These are phyloP conservation scores for Rubia peregrina DNA, from an alignment of 305 asterid genomes.

Conservation along the genomic window DNA sequence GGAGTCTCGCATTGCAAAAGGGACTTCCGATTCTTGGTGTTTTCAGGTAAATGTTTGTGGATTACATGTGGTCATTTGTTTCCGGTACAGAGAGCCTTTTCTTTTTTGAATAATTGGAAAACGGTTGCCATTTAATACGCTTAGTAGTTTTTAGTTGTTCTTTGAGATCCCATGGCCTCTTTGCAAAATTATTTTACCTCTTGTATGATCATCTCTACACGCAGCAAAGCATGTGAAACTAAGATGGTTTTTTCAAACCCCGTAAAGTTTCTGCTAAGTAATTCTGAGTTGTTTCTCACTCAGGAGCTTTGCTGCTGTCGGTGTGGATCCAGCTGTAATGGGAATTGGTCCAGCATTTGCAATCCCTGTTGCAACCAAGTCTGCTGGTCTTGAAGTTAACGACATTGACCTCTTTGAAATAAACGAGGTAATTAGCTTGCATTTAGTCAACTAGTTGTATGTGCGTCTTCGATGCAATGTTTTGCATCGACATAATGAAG, in stretches of 20 bases:
- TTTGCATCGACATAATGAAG: background rate
- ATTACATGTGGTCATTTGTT: background rate
- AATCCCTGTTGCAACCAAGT: constrained; percentile 88
- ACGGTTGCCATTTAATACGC: background rate
- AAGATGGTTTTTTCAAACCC: too few relatives aligned
- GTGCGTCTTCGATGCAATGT: background rate
- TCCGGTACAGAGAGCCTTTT: background rate
- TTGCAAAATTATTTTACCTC: background rate
- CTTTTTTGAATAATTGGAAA: background rate
- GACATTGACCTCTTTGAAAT: constrained; percentile 77
- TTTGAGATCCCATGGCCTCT: background rate
- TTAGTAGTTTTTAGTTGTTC: background rate
- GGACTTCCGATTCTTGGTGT: constrained; percentile 83
- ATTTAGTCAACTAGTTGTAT: background rate
- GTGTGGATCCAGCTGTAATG: constrained; percentile 94
- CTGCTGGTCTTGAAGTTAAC: constrained; percentile 64
- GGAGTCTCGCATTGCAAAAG: constrained; percentile 64
- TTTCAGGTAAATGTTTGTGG: constrained; percentile 41
- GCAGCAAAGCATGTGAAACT: too few relatives aligned
- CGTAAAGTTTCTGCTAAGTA: background rate
- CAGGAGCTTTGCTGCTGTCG: constrained; percentile 87
- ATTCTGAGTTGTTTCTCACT: constrained; percentile 10
- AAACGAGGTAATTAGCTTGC: constrained; percentile 55
- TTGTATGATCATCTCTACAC: background rate
- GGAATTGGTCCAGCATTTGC: constrained; percentile 95